Base-by-base conservation (phyloP, 495 filamentous ascomycete genomes). In the Neurospora sublineolata region DNA sequence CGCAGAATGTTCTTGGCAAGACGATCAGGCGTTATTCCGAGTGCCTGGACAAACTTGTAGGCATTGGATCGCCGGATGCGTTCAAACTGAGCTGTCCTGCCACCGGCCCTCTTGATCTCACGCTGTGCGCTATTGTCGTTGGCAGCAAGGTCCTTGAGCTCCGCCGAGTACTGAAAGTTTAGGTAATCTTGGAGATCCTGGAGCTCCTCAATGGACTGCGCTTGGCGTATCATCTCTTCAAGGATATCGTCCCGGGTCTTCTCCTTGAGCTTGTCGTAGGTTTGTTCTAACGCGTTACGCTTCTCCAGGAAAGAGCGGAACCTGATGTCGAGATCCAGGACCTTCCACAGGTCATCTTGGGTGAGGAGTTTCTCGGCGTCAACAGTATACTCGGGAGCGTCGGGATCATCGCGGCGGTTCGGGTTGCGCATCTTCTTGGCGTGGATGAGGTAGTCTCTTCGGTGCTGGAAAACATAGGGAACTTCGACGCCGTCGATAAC, bases 101-200 rank as follows among this genome's bases (percentile, higher is more conserved):
- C 86, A n/a, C 93, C 90, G 9, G 96, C 93, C 37, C 94, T 91
- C 73, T 93, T 93, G 46, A 77, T 77, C 68, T 85, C 82, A 68
- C 81, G 82, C 72, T 75, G 73, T 11, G 40, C 72, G 75, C 76
- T 38, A 81, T 82, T 58, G 89, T 91, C 91, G 68, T 86, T 81
- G 16, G 85, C 82, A 9, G 88, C 83, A 64, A 92, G 75, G 73
- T 97, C 94, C 75, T 92, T 93, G 41, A 98, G 82, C 75, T 94
- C 86, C 6, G 90, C 83, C 23, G 92, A 88, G 76, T 98, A 97
- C 74, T 94, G 93, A 82, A 98, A 99, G 80, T 98, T 92, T 70
- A 99, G 84, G 76, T 97, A 98, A 74, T 99, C 95, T 76, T 97
- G 94, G 18, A 99, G 80, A 80, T 99, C 95, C 77, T 99, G 96